Conservation (phyloP, 2,329 filamentous ascomycete species). For the Madurella mycetomatis region DNA sequence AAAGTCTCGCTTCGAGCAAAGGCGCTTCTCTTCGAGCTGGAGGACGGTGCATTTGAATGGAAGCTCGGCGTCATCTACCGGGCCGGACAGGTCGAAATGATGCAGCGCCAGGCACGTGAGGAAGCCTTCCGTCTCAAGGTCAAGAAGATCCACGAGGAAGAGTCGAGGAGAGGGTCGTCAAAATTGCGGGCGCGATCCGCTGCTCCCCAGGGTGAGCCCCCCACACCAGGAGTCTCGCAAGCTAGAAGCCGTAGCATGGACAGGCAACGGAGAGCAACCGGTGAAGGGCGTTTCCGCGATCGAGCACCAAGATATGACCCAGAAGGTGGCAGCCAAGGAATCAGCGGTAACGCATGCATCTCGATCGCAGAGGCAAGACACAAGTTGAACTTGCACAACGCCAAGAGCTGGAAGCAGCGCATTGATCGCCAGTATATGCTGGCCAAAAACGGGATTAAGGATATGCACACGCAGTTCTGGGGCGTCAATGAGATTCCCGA, state of each 20-base stretch:
- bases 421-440: constrained; percentile 72
- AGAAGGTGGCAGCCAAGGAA: constrained; percentile 61
- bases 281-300: constrained; percentile 34
- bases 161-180: constrained; percentile 49
- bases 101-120: constrained; percentile 82
- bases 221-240: constrained; percentile 33
- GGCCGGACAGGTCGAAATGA: constrained; percentile 81
- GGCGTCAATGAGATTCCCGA: constrained; percentile 76
- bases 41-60: constrained; percentile 97
- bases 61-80: constrained; percentile 93
- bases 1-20: constrained; percentile 78
- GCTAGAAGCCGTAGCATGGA: constrained; percentile 56
- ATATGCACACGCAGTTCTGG: constrained; percentile 75
- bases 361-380: constrained; percentile 71
- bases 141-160: constrained; percentile 75
- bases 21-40: constrained; percentile 82
- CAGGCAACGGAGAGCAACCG: constrained; percentile 34
- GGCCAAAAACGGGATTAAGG: constrained; percentile 69
- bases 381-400: constrained; percentile 73
- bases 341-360: constrained; percentile 69
- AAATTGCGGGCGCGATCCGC: constrained; percentile 54
- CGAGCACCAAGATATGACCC: constrained; percentile 69
- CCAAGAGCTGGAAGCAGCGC: constrained; percentile 85
- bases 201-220: constrained; percentile 37
- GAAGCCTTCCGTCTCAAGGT: constrained; percentile 85